These are phyloP conservation scores for Heimioporus retisporus DNA, from an alignment of 1,284 basidiomycete genomes.

Conservation along the genomic window DNA sequence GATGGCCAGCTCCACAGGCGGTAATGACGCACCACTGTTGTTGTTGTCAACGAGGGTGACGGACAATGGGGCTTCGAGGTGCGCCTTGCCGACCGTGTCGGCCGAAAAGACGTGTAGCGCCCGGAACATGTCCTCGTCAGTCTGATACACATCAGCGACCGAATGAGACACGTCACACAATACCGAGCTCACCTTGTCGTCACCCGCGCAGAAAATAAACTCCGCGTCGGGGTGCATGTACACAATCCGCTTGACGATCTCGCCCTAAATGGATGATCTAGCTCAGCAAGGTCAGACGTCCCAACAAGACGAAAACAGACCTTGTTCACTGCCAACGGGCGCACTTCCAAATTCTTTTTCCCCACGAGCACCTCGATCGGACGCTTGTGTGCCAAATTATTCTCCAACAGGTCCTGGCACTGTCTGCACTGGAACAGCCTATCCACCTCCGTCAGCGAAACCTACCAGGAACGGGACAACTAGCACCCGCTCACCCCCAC, in stretches of 20 bases:
- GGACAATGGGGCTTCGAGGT: slow-evolving; percentile 79
- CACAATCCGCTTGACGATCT: slow-evolving; percentile 95
- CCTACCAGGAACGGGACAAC: neutral
- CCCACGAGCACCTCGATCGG: slow-evolving; percentile 95
- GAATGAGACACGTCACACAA: neutral
- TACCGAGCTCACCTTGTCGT: slow-evolving; percentile 83
- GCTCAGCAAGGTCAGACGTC: neutral
- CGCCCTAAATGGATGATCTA: slow-evolving; percentile 63
- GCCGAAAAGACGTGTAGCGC: slow-evolving; percentile 76
- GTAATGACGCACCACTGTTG: slow-evolving; percentile 43
- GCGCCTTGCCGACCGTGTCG: slow-evolving; percentile 48
- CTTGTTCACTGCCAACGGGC: slow-evolving; percentile 96
- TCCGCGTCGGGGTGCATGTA: slow-evolving; percentile 95
- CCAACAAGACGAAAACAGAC: slow-evolving; percentile 35
- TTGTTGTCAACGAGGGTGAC: slow-evolving; percentile 64
- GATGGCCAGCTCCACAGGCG: slow-evolving; percentile 72
- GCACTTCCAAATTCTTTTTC: slow-evolving; percentile 98
- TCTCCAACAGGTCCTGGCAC: slow-evolving; percentile 96
- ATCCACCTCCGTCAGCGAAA: neutral
- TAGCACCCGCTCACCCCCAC: slow-evolving; percentile 79
- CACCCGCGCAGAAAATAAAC: slow-evolving; percentile 97
- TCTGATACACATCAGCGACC: slow-evolving; percentile 51
- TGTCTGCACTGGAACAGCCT: slow-evolving; percentile 95
- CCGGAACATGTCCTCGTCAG: slow-evolving; percentile 98
- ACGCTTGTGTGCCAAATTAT: slow-evolving; percentile 88